These are phyloP conservation scores for Fusarium succisae DNA, from an alignment of 2,329 filamentous ascomycete species.

Conservation along the genomic window DNA sequence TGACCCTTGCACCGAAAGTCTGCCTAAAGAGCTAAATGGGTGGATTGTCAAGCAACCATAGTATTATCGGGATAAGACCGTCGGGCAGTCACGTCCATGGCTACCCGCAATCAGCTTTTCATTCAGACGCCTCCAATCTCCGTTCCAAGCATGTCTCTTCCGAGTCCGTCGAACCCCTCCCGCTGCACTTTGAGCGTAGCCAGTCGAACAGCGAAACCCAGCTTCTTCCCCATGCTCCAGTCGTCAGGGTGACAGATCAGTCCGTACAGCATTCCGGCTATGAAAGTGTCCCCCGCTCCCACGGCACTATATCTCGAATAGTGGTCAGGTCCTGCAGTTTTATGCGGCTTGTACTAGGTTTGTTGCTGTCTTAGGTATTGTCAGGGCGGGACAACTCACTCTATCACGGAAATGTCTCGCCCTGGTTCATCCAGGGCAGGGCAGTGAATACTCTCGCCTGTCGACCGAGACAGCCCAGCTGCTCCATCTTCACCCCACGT, in stretches of 20 bases:
- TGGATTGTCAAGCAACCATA: constrained; percentile 29
- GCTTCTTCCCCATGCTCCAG: constrained; percentile 59
- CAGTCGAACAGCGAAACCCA: constrained; percentile 71
- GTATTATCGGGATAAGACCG: constrained; percentile 25
- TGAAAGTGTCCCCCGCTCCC: constrained; percentile 80
- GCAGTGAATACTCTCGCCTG: constrained; percentile 46
- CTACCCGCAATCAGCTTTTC: constrained; percentile 4
- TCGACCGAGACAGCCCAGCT: constrained; percentile 45
- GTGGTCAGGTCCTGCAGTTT: constrained; percentile 34
- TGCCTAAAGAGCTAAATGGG: not conserved
- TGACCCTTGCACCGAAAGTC: constrained; percentile 32
- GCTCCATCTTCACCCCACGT: constrained; percentile 68
- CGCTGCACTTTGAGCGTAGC: constrained; percentile 74
- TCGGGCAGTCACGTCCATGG: constrained; percentile 8
- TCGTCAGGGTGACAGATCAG: constrained; percentile 59
- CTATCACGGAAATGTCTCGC: constrained; percentile 60
- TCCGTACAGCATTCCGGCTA: constrained; percentile 74
- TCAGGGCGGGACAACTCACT: constrained; percentile 63
- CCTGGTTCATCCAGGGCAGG: constrained; percentile 52
- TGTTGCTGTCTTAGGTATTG: constrained; percentile 3
- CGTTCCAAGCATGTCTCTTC: constrained; percentile 39
- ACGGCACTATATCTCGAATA: constrained; percentile 63
- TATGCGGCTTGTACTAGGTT: constrained; percentile 19
- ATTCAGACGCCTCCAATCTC: constrained; percentile 24
- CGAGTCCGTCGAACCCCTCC: constrained; percentile 70